Evolutionary conservation across 495 filamentous ascomycete species (phyloP).

Genomic region (Trichocladium antarcticum): DNA sequence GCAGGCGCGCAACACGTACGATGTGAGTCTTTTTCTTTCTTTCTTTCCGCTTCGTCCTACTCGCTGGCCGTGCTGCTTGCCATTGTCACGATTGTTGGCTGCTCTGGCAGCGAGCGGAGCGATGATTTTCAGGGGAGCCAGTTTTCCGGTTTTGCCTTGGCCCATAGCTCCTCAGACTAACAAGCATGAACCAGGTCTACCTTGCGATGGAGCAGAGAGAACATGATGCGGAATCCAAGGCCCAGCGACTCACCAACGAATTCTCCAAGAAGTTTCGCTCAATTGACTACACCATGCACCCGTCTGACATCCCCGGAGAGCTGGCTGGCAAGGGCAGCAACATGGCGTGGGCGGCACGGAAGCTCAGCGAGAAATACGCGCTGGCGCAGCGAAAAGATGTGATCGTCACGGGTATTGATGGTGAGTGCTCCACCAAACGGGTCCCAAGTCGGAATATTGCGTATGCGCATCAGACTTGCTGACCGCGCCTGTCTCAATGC

Average conservation of each 20-base stretch:
- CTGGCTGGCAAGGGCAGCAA: constrained; percentile 60
- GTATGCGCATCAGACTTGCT: constrained; percentile 19
- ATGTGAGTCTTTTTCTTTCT: constrained; percentile 42
- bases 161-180: constrained; percentile 9
- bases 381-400: constrained; percentile 43
- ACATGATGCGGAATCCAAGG: constrained; percentile 42
- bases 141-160: constrained; percentile 1
- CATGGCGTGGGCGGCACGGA: constrained; percentile 51
- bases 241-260: constrained; percentile 39
- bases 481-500: constrained; percentile 21
- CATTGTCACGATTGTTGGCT: not conserved
- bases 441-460: not conserved
- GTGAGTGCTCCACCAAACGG: constrained; percentile 32
- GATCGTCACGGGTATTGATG: constrained; percentile 59
- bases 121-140: constrained; percentile 6
- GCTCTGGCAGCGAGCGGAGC: constrained; percentile 4
- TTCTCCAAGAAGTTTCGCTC: constrained; percentile 50
- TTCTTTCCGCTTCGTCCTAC: not conserved
- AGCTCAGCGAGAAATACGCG: constrained; percentile 47
- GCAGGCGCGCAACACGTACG: constrained; percentile 50
- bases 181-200: constrained; percentile 41
- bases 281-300: constrained; percentile 52
- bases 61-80: not conserved
- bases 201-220: constrained; percentile 64
- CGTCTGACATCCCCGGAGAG: constrained; percentile 48